Evolutionary conservation across 176 grass and related monocot genomes (phyloP), one percentile per base, ranked within the genome.

Genomic region (Bonia amplexicaulis): DNA sequence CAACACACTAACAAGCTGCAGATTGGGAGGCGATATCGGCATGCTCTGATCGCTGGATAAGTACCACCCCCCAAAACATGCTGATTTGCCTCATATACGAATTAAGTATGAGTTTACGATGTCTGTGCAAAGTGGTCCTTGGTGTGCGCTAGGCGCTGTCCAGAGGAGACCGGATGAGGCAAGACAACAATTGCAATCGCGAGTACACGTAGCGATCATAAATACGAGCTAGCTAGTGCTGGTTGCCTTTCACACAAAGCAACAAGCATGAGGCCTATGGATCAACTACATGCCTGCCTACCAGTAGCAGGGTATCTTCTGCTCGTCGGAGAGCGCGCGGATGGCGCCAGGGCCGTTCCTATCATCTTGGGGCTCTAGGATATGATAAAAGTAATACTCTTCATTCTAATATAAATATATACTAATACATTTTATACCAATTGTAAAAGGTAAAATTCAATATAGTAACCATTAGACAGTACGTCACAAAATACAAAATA

Each of bases 241-340:
- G 76, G 69, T 22, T 73, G 76, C 77, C 87, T 89, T 85, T 80
- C 65, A 75, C 87, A 75, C 69, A 61, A 89, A 85, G 87, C 80
- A 88, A 83, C 68, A 41, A 46, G 57, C 78, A 83, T 12, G 80
- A 77, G 42, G 64, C 17, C 40, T 20, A 26, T 41, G 29, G 46
- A 73, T 25, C 15, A 71, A 78, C 65, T 23, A 5, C 79, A 22
- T 52, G 45, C 53, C 58, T 57, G 67, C 59, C 75, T 37, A 25
- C 46, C 35, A 57, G 68, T 79, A 71, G 35, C 86, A 0, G 47
- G 9, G 59, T 2, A 41, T 49, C 40, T 61, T 54, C 5, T 37
- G 44, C 15, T 69, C 79, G 52, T 63, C 45, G 73, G 58, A 17
- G 39, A 29, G 6, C 23, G 20, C 1, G 19, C 54, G 39, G 75